Evolutionary conservation across 306 rosid genomes (phyloP).

Genomic region (Sicyos edulis): DNA sequence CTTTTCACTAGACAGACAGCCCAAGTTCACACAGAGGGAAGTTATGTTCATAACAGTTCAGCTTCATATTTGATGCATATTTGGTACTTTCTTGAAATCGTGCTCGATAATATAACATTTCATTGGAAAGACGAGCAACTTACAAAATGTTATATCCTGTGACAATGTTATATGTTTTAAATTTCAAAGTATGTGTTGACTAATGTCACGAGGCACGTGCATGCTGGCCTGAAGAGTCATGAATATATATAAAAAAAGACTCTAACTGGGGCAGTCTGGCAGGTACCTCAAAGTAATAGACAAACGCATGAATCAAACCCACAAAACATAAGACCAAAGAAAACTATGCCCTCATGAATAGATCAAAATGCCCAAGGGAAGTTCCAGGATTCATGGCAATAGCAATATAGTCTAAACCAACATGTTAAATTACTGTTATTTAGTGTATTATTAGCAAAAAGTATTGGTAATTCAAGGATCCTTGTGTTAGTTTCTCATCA

Average conservation of each 20-base stretch:
- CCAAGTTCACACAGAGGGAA: background rate
- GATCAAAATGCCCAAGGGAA: background rate
- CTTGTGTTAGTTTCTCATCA: background rate
- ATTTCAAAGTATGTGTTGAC: background rate
- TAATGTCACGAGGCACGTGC: no score
- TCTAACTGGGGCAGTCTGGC: no score
- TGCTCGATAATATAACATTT: background rate
- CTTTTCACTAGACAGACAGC: background rate
- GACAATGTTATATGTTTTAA: background rate
- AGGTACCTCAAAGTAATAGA: background rate
- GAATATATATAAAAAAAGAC: no score
- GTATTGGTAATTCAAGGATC: background rate
- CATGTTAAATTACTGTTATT: background rate
- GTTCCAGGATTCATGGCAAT: constrained; percentile 3
- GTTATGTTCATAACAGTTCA: background rate
- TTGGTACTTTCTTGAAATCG: background rate
- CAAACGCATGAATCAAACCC: background rate
- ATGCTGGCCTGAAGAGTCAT: no score
- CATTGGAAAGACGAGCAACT: background rate
- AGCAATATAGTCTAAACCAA: background rate
- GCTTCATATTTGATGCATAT: constrained; percentile 5
- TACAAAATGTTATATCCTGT: background rate
- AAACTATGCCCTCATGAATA: background rate
- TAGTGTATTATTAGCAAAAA: background rate
- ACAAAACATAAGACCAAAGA: background rate